Conservation (phyloP, 805 yeast species). For the Saccharomyces mikatae region DNA sequence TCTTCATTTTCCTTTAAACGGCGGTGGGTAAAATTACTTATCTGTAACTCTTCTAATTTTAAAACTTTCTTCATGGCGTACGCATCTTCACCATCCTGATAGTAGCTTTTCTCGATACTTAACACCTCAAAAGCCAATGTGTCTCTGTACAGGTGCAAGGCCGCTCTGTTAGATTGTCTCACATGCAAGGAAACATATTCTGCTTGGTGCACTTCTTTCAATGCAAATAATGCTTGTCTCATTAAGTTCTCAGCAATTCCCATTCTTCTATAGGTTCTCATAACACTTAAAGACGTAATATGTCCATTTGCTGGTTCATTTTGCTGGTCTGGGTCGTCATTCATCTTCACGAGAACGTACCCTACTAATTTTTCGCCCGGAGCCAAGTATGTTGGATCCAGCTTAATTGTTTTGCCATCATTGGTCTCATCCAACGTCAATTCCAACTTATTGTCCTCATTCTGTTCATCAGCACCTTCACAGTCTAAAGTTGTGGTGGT, state of each 20-base stretch:
- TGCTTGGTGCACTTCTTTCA: slow-evolving; percentile 75
- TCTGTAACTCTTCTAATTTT: slow-evolving; percentile 51
- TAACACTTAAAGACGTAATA: slow-evolving; percentile 85
- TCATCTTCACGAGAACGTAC: slow-evolving; percentile 92
- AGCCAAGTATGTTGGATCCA: slow-evolving; percentile 55
- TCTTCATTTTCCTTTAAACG: slow-evolving; percentile 17
- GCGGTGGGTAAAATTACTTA: slow-evolving; percentile 43
- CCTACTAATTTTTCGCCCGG: slow-evolving; percentile 85
- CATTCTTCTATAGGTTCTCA: slow-evolving; percentile 91
- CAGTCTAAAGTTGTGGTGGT: slow-evolving; percentile 48
- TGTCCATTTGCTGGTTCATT: slow-evolving; percentile 84
- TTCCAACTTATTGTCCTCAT: slow-evolving; percentile 9
- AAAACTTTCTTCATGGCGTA: slow-evolving; percentile 81
- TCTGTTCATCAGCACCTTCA: slow-evolving; percentile 27
- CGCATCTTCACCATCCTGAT: slow-evolving; percentile 97
- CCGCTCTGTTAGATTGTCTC: slow-evolving; percentile 88
- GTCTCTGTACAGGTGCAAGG: slow-evolving; percentile 82
- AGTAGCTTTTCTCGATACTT: slow-evolving; percentile 78
- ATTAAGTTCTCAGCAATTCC: slow-evolving; percentile 89
- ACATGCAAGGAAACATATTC: slow-evolving; percentile 86
- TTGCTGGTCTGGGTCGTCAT: slow-evolving; percentile 76
- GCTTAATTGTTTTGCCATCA: slow-evolving; percentile 31
- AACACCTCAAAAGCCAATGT: slow-evolving; percentile 77
- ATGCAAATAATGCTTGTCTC: slow-evolving; percentile 73
- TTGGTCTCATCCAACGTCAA: slow-evolving; percentile 17